Base-by-base conservation (phyloP, 2,329 filamentous ascomycete species). In the Verticillium zaregamsianum region DNA sequence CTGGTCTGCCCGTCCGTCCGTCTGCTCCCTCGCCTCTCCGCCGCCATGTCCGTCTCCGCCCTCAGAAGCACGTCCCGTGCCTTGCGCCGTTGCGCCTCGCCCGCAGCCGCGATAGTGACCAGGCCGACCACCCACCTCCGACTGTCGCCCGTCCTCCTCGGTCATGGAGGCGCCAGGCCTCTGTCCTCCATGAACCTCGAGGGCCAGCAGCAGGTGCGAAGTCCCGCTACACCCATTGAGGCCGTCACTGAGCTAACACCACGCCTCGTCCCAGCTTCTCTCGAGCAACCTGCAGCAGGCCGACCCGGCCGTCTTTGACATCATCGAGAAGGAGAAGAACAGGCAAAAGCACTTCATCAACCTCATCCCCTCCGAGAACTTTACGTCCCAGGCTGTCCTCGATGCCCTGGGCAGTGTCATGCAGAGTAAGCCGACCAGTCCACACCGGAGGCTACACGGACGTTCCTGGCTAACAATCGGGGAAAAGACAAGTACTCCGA, bases 291-390 rank as follows among this genome's bases (percentile, higher is more conserved):
- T 99, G 59, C 84, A 93, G 73, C 85, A 95, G 70, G 92, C 92
- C 67, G 95, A 98, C 75, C 92, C 94, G 55, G 82, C 88, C 58
- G 90, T 98, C 67, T 96, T 88, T 74, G 87, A 91, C 59, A 97
- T 98, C 70, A 87, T 98, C 68, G 90, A 96, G 76, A 94, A 93
- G 85, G 95, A 99, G 82, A 98, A 98, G 86, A 86, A 85, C 68
- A 87, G 95, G 68, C 95, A 99, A 78, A 96, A 97, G 78, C 93
- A 98, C 77, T 99, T 97, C 73, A 97, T 99, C 80, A 98, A 98
- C 77, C 83, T 97, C 62, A 97, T 97, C 68, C 93, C 93, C 23
- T 97, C 93, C 7, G 93, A 97, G 79, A 97, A 97, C 80, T 96
- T 97, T 73, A 97, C 93, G 31, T 96, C 93, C 8, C 91, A 96